Evolutionary conservation across 1,284 basidiomycete species (phyloP).

Genomic region (Takashimella koratensis): DNA sequence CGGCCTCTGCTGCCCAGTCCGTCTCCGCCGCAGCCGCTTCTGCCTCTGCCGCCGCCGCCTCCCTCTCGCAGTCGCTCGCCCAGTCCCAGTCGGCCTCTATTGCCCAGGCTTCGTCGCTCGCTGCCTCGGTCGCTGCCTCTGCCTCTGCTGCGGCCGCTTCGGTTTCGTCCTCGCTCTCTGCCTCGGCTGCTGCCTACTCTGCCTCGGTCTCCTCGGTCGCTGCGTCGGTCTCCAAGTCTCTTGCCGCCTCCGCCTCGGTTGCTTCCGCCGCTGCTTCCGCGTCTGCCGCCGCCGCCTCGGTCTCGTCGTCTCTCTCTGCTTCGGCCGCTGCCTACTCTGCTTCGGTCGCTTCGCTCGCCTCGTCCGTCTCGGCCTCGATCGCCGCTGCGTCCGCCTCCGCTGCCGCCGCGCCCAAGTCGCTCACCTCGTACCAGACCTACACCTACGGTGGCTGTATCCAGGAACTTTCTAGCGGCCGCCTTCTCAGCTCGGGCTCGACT

Average conservation of each 20-base stretch:
- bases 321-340: not conserved
- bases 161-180: not conserved
- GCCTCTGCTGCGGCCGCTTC: slow-evolving; percentile 7
- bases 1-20: not conserved
- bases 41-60: too few species aligned
- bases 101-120: too few species aligned
- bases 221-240: not conserved
- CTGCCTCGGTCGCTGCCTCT: not conserved
- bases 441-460: slow-evolving; percentile 40
- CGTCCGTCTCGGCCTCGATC: not conserved
- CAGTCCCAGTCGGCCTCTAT: too few species aligned
- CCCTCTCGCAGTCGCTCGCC: too few species aligned
- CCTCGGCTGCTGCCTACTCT: not conserved
- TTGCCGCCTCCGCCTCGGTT: slow-evolving; percentile 1
- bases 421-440: not conserved
- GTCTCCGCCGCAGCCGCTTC: not conserved
- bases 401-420: not conserved
- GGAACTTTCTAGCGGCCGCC: slow-evolving; percentile 23
- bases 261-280: slow-evolving; percentile 28
- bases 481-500: slow-evolving; percentile 9
- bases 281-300: slow-evolving; percentile 35
- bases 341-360: not conserved
- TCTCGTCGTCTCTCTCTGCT: slow-evolving; percentile 38
- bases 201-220: not conserved
- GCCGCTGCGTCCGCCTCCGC: not conserved